Percentiles rank a stretch among this genome's conserved stretches.
Conservation (phyloP, 371 early-diverging fungal genomes). For the Rhizomucor miehei region DNA sequence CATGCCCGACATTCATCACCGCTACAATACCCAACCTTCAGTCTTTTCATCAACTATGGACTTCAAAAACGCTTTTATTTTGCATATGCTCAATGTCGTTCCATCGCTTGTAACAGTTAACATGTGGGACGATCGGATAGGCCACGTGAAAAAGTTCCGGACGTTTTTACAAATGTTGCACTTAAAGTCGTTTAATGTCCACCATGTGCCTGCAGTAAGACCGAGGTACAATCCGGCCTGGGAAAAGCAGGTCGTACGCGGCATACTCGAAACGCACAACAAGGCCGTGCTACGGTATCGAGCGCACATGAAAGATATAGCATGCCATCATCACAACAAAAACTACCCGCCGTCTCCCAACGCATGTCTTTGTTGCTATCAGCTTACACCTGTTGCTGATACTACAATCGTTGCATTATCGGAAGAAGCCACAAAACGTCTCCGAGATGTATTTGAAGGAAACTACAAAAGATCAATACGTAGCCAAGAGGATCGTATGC, state of each 20-base stretch:
- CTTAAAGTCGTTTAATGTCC: slow-evolving; percentile 26
- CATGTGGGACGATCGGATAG: slow-evolving; percentile 64
- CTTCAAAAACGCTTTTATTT: slow-evolving; percentile 56
- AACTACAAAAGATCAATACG: no score
- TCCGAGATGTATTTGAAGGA: no score
- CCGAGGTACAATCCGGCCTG: slow-evolving; percentile 45
- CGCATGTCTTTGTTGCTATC: no score
- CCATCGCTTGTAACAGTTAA: slow-evolving; percentile 32
- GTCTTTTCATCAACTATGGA: slow-evolving; percentile 51
- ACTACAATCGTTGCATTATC: no score
- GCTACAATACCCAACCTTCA: slow-evolving; percentile 5
- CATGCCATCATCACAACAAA: no score
- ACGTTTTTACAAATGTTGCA: slow-evolving; percentile 31
- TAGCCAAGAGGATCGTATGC: no score
- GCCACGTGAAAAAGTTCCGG: slow-evolving; percentile 47
- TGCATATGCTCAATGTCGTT: slow-evolving; percentile 40
- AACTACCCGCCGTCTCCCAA: no score
- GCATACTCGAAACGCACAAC: slow-evolving; percentile 23
- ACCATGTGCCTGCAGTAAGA: slow-evolving; percentile 37
- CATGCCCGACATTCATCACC: slow-evolving; percentile 2
- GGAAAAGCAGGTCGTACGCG: slow-evolving; percentile 41
- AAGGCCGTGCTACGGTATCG: no score
- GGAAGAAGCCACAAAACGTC: no score
- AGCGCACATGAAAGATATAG: no score
- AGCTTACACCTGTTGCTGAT: no score